phyloP scores from a whole-genome alignment of 2,329 filamentous ascomycete genomes.

The Colletotrichum brevisporum region DNA sequence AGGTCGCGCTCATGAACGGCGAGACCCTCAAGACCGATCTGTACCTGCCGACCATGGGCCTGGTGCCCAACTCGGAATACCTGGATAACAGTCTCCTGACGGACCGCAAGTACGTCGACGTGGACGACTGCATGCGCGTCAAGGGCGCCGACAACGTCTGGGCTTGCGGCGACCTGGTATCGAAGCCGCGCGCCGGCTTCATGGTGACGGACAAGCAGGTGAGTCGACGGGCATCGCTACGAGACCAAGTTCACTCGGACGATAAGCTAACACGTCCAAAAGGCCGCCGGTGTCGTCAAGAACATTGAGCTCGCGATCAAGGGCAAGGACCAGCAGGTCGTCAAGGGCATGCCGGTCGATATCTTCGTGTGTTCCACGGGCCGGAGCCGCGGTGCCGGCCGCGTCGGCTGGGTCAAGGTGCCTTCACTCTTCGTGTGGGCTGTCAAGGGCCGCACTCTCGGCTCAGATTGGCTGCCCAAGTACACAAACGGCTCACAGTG shows the following conservation, averaged over 20 bases:
- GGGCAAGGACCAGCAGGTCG: conserved; percentile 58
- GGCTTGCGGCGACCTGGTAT: conserved; percentile 68
- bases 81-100: conserved; percentile 61
- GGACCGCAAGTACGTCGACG: conserved; percentile 59
- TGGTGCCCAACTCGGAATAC: conserved; percentile 69
- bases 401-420: conserved; percentile 61
- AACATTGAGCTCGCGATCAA: conserved; percentile 65
- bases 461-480: conserved; percentile 57
- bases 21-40: conserved; percentile 66
- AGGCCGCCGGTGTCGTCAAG: conserved; percentile 66
- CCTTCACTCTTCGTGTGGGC: conserved; percentile 66
- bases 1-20: conserved; percentile 62
- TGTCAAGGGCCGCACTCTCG: conserved; percentile 67
- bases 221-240: conserved; percentile 36
- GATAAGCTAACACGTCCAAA: neutral
- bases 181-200: conserved; percentile 68
- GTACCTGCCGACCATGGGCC: conserved; percentile 70
- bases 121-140: conserved; percentile 67
- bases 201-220: conserved; percentile 72
- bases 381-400: conserved; percentile 64
- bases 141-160: conserved; percentile 61
- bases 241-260: too few relatives aligned
- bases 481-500: conserved; percentile 65
- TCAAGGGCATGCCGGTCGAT: conserved; percentile 65
- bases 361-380: conserved; percentile 64